Conservation (phyloP, 1,284 basidiomycete genomes). For the Coniophora puteana region DNA sequence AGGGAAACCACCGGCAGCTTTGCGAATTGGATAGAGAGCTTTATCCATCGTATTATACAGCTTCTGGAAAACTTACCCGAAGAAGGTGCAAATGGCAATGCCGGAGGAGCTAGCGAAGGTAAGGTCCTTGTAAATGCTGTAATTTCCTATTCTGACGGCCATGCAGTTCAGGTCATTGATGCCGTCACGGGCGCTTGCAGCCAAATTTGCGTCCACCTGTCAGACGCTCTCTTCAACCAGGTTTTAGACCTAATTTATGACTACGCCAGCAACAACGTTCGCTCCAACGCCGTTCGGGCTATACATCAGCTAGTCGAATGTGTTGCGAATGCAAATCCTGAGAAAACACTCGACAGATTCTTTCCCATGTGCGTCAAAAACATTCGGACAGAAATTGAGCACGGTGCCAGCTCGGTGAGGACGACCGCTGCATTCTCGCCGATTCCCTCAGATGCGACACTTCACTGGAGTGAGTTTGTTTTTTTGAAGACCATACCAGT, state of each 20-base stretch:
- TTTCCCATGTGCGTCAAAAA: slow-evolving; percentile 72
- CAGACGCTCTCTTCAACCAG: slow-evolving; percentile 78
- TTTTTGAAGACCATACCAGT: slow-evolving; percentile 3
- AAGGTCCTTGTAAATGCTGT: slow-evolving; percentile 7
- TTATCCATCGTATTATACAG: slow-evolving; percentile 78
- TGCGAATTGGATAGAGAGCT: slow-evolving; percentile 70
- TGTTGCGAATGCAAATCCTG: slow-evolving; percentile 77
- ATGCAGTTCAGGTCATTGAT: slow-evolving; percentile 62
- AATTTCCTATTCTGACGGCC: slow-evolving; percentile 1
- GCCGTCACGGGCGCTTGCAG: slow-evolving; percentile 66
- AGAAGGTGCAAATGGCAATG: slow-evolving; percentile 58
- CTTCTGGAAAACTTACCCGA: slow-evolving; percentile 88
- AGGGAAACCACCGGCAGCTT: slow-evolving; percentile 6
- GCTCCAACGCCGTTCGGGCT: slow-evolving; percentile 82
- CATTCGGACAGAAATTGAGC: slow-evolving; percentile 77
- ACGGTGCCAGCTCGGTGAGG: slow-evolving; percentile 81
- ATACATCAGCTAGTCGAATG: slow-evolving; percentile 87
- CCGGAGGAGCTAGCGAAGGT: slow-evolving; percentile 63
- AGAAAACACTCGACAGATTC: slow-evolving; percentile 75
- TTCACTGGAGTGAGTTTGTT: slow-evolving; percentile 77
- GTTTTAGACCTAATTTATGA: slow-evolving; percentile 81
- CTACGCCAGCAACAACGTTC: slow-evolving; percentile 73
- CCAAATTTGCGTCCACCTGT: slow-evolving; percentile 70
- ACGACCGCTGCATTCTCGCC: slow-evolving; percentile 77
- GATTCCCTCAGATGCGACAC: slow-evolving; percentile 78